Evolutionary conservation across 345 rosid species (phyloP).

Genomic region (Melastoma malabathricum): DNA sequence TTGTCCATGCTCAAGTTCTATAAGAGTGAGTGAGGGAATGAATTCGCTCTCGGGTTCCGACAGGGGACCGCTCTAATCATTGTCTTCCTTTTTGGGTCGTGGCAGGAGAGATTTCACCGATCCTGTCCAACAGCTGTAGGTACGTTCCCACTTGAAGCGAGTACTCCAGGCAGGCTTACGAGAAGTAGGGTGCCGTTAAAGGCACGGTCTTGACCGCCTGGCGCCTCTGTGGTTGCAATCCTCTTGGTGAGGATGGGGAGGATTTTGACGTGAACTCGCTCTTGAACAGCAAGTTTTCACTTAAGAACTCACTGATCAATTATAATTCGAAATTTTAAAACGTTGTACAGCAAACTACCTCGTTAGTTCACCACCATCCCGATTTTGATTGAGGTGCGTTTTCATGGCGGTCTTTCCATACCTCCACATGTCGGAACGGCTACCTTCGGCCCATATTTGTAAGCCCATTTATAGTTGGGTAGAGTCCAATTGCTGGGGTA

Average conservation of each 20-base stretch:
- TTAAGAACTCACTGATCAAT: too few relatives aligned
- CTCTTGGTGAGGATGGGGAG: conserved; percentile 35
- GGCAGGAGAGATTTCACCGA: conserved; percentile 84
- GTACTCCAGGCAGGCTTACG: conserved; percentile 89
- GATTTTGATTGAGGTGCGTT: neutral
- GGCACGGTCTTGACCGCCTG: conserved; percentile 63
- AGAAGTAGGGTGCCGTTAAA: conserved; percentile 66
- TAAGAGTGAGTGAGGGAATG: conserved; percentile 29
- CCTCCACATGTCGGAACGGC: too few relatives aligned
- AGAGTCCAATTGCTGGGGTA: too few relatives aligned
- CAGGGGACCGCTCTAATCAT: neutral
- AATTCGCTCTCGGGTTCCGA: neutral
- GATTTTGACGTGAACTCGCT: conserved; percentile 2
- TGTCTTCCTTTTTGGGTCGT: conserved; percentile 1
- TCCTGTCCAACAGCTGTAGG: conserved; percentile 66
- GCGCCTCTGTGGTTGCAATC: conserved; percentile 93
- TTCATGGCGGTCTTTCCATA: neutral
- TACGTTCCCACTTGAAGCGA: conserved; percentile 83
- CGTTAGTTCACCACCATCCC: too few relatives aligned
- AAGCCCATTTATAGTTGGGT: too few relatives aligned
- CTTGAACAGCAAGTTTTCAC: too few relatives aligned
- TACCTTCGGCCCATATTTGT: too few relatives aligned
- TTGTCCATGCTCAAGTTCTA: conserved; percentile 62
- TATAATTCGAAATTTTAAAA: too few relatives aligned
- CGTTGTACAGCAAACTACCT: too few relatives aligned